Conservation (phyloP, 1,284 basidiomycete genomes). For the Rhodotorula sp. region DNA sequence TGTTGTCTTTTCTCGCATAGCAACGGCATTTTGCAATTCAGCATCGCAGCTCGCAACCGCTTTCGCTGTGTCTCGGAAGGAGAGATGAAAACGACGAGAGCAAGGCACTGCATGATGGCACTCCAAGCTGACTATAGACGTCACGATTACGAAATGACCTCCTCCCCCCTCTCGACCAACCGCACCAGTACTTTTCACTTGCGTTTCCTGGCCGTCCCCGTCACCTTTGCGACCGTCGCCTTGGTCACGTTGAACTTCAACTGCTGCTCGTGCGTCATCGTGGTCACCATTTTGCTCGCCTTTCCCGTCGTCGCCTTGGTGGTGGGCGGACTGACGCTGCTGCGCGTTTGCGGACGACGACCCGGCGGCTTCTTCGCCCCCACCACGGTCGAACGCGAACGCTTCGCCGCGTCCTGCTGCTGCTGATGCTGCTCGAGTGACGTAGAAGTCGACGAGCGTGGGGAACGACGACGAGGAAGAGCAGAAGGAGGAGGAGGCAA, state of each 20-base stretch:
- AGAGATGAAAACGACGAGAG: not conserved
- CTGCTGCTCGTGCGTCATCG: not conserved
- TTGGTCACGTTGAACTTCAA: slow-evolving; percentile 15
- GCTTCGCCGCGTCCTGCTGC: no score
- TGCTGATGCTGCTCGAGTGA: no score
- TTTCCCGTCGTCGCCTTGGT: not conserved
- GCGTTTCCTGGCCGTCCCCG: slow-evolving; percentile 9
- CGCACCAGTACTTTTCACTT: not conserved
- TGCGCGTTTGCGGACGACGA: not conserved
- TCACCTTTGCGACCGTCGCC: slow-evolving; percentile 5
- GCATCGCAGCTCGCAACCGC: not conserved
- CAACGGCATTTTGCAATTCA: not conserved
- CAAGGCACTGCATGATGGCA: not conserved
- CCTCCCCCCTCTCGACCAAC: not conserved
- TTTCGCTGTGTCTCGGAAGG: not conserved
- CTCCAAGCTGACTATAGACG: not conserved
- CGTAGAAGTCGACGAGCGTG: no score
- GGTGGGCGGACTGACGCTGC: not conserved
- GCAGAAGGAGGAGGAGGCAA: not conserved
- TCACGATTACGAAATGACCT: not conserved
- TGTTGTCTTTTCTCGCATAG: not conserved
- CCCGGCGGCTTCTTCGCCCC: not conserved
- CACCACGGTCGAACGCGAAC: no score
- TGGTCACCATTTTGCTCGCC: not conserved
- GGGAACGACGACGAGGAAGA: no score